Percentiles rank a stretch among this genome's conserved stretches.
These are phyloP conservation scores for Excoecaria cochinchinensis DNA, from an alignment of 345 rosid genomes.

Conservation along the genomic window DNA sequence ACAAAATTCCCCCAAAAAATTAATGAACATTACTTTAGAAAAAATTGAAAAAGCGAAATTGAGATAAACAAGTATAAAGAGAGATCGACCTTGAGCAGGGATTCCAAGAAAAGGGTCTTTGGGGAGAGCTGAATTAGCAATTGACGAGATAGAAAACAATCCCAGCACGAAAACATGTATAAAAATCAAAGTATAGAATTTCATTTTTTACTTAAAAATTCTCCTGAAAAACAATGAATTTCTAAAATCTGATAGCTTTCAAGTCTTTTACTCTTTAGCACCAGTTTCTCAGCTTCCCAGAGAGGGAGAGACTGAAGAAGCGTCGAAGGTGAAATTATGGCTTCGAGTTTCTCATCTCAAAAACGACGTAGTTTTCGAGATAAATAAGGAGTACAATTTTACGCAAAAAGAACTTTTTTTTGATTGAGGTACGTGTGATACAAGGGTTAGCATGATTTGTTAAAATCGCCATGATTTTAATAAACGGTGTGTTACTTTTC, in stretches of 20 bases:
- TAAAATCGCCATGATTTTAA: no score
- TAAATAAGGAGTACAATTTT: no score
- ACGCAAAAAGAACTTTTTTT: no score
- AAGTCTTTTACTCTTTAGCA: background rate
- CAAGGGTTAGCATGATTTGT: no score
- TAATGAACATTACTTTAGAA: background rate
- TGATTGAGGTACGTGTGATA: no score
- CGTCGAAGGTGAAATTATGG: background rate
- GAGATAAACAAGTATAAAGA: background rate
- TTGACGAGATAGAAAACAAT: slow-evolving; percentile 28
- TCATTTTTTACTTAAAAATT: slow-evolving; percentile 37
- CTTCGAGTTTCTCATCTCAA: background rate
- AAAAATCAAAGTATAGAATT: slow-evolving; percentile 21
- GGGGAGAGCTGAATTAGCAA: slow-evolving; percentile 45
- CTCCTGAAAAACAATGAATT: background rate
- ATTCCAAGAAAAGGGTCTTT: slow-evolving; percentile 70
- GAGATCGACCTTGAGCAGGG: slow-evolving; percentile 68
- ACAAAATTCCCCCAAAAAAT: slow-evolving; percentile 5
- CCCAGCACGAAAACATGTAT: slow-evolving; percentile 24
- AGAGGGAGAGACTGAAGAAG: background rate
- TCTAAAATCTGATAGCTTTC: background rate
- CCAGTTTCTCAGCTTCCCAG: background rate
- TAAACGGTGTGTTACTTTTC: no score
- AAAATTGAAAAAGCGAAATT: background rate
- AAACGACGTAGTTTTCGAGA: background rate